Evolutionary conservation across 371 early-diverging fungal species (phyloP), one percentile per base, ranked within the genome.

Genomic region (Gilbertella persicaria): DNA sequence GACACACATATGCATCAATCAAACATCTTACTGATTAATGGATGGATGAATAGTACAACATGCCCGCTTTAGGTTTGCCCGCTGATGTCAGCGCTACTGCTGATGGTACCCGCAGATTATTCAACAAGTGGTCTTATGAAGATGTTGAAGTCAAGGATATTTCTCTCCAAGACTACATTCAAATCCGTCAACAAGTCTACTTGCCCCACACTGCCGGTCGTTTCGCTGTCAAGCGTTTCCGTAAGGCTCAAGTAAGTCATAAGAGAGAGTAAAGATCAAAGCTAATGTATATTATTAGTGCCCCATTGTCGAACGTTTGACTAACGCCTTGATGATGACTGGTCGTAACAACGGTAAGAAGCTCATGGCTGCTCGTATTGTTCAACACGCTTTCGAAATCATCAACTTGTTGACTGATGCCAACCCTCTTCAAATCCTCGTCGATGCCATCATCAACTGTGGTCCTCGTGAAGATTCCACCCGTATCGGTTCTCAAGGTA

Each of bases 291-390:
- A n/a, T 9, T 4, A 28, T 7, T 71, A 93, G 91, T 98, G 99
- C 87, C 99, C 99, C 60, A 92, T 99, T 61, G 96, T 98, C 58
- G 99, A 99, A 89, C 94, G 99, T 82, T 89, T 99, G 69, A 95
- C 96, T 83, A 98, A 97, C 92, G 94, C 97, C 58, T 86, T 99
- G 62, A 99, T 99, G 99, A 99, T 98, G 95, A 95, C 98, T 88
- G 99, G 99, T 67, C 97, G 99, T 78, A 99, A 99, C 94, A 99
- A 96, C 90, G 99, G 99, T 69, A 99, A 99, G 93, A 99, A 99
- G 89, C 84, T 96, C 64, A 91, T 99, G 92, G 97, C 99, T 70
- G 92, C 92, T 64, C 96, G 97, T 71, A 96, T 98, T 70, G 92
- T 99, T 74, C 95, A 97, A 88, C 97, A 99, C 85, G 95, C 99